phyloP scores from a whole-genome alignment of 2,329 filamentous ascomycete species.

The Chaetomium sp. region DNA sequence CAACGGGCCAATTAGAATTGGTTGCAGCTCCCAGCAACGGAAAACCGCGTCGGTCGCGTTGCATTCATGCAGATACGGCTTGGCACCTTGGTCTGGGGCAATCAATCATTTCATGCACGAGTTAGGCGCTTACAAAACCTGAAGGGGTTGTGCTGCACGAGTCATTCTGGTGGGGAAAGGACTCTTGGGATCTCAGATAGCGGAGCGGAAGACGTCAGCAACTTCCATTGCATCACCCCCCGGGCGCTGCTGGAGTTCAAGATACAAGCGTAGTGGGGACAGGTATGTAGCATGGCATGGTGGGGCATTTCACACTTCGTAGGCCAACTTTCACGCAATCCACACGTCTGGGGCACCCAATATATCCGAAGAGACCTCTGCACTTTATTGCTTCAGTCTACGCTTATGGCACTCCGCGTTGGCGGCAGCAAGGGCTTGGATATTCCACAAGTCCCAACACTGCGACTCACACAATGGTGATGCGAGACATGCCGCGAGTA shows the following conservation, averaged over 20 bases:
- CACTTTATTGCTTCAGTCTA: conserved; percentile 30
- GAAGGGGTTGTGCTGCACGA: neutral
- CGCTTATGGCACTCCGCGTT: conserved; percentile 19
- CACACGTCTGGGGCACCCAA: neutral
- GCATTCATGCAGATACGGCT: neutral
- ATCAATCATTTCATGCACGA: neutral
- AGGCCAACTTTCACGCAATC: neutral
- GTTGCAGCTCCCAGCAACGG: neutral
- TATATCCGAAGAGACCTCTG: conserved; percentile 16
- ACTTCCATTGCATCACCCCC: neutral
- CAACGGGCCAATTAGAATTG: conserved; percentile 13
- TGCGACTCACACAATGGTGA: conserved; percentile 16
- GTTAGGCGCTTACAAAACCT: too few relatives aligned
- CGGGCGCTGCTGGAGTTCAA: neutral
- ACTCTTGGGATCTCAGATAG: neutral
- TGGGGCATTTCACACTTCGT: neutral
- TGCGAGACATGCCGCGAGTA: conserved; percentile 23
- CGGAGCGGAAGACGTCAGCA: neutral
- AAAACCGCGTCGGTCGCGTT: conserved; percentile 4
- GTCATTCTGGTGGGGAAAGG: neutral
- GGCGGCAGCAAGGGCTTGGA: conserved; percentile 22
- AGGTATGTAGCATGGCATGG: neutral
- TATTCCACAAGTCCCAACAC: conserved; percentile 28
- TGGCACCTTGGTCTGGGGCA: neutral
- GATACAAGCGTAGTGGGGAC: neutral